Conservation (phyloP, 2,329 filamentous ascomycete species). For the Fusarium longipes region DNA sequence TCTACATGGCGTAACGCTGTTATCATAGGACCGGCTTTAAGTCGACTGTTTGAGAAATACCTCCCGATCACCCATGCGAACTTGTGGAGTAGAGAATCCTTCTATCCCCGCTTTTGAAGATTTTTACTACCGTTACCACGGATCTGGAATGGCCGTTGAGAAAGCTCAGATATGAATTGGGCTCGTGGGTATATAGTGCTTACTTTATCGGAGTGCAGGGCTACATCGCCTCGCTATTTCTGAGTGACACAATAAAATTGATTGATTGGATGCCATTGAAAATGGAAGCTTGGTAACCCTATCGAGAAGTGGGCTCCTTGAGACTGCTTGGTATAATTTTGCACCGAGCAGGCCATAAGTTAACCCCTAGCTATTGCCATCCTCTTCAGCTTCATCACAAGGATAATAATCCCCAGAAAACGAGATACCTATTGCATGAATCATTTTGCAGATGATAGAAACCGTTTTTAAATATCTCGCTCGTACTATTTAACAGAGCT, state of each 20-base stretch:
- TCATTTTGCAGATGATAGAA: too few relatives aligned
- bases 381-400: too few relatives aligned
- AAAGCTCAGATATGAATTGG: background rate
- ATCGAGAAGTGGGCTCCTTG: too few relatives aligned
- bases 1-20: background rate
- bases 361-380: too few relatives aligned
- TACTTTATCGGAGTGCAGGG: background rate
- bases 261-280: background rate
- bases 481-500: too few relatives aligned
- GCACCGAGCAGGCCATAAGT: too few relatives aligned
- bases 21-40: constrained; percentile 11
- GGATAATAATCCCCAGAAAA: too few relatives aligned
- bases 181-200: background rate
- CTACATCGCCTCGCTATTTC: background rate
- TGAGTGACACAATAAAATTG: too few relatives aligned
- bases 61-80: constrained; percentile 7
- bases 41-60: background rate
- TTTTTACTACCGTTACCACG: background rate
- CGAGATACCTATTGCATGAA: too few relatives aligned
- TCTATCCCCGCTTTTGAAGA: background rate
- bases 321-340: too few relatives aligned
- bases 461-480: too few relatives aligned
- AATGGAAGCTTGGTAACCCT: background rate
- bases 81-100: background rate
- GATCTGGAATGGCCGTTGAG: background rate